Evolutionary conservation across 2,329 filamentous ascomycete species (phyloP), one percentile per base, ranked within the genome.

Genomic region (Aspergillus melleus): DNA sequence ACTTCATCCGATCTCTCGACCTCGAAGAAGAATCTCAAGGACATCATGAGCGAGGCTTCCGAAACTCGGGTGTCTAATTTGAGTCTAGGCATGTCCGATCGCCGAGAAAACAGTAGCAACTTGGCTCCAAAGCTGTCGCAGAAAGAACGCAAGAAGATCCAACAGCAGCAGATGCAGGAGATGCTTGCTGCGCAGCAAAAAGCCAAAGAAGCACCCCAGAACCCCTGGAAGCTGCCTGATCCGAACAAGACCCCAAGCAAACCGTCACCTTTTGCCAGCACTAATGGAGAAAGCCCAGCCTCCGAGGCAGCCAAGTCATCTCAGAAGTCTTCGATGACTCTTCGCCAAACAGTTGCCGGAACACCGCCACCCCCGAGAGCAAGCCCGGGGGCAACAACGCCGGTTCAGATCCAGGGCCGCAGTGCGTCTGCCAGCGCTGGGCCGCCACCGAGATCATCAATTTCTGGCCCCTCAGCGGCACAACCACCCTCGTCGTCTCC

Each of bases 71-170:
- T 81, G 1, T 86, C 84, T 1, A 83, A 81, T 55, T 66, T 86
- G 20, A 83, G 83, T 1, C 66, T 84, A 32, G 83, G 78, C 0
- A 76, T 86, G 54, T 80, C 80, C 6, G 75, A 80, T 8, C 76
- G 80, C 54, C 76, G 78, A 22, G 77, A 79, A 60, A 76, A 66
- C 64, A 67, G 74, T 65, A 56, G 75, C 68, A 68, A 70, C 68
- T 70, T 78, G 26, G 73, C 79, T 42, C 76, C 79, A 0, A 96
- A 91, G 72, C 77, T 96, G 66, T 96, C 93, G 0, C 95, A 98
- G 68, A 96, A 95, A 71, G 93, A 97, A 74, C 88, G 92, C 22
- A 98, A 96, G 78, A 90, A 86, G 71, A 86, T 92, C 64, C 86
- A 92, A 68, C 89, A 92, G 68, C 83, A 86, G 62, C 86, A 90